Base-by-base conservation (phyloP, 805 yeast species). In the Teunomyces tritomae region DNA sequence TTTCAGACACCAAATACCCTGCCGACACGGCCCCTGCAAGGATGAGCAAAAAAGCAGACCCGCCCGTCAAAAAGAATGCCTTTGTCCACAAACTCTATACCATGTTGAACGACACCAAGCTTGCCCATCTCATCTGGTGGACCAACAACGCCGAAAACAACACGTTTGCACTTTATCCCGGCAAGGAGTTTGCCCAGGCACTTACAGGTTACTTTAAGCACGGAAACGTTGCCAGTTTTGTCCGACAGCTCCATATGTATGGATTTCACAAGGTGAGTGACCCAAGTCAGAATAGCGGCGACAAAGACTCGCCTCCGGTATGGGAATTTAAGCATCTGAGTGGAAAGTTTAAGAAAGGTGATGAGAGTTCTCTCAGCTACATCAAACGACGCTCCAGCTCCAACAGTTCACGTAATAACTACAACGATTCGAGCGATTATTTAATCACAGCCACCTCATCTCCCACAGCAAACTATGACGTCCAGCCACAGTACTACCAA, bases 211-310 rank as follows among this genome's bases (percentile, higher is more conserved):
- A 87, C 64, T 91, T 92, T 74, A 92, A 92, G 64, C 97, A 91
- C 69, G 95, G 96, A 3, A 92, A 92, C 62, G 89, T 91, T 27
- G 89, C 96, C 20, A 84, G 92, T 50, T 92, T 92, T 71, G 96
- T 92, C 30, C 80, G 97, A 41, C 97, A 92, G 67, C 73, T 91
- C 40, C 96, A 92, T 71, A 92, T 91, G 97, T 90, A 90, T 64
- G 97, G 97, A 1, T 90, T 91, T 71, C 97, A 91, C 66, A 90
- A 91, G 68, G 84, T 87, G 7, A 79, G 70, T 51, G 83, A 79
- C 50, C 74, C 73, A 13, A 49, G 46, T 45, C 48, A 44, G 43
- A 30, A 45, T 34, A 34, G 28, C 36, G 45, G 37, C 39, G 58
- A 53, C 45, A 58, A 58, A 37, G 65, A 61, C 35, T 28, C 49